phyloP scores from a whole-genome alignment of 768 basidiomycete genomes.

The Cystobasidium tubakii region DNA sequence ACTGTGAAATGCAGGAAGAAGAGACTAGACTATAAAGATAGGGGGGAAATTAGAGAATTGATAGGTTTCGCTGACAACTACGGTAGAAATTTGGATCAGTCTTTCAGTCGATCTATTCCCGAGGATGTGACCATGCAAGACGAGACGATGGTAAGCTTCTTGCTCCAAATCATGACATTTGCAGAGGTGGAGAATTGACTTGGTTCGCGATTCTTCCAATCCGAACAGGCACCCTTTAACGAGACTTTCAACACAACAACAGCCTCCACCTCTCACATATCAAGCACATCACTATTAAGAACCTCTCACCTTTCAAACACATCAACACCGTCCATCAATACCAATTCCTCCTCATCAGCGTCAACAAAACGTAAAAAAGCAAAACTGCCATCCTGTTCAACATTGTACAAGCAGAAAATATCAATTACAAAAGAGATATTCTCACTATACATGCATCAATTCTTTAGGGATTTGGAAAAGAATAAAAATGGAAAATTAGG shows the following conservation, averaged over 20 bases:
- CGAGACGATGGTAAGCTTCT: background rate
- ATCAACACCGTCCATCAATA: background rate
- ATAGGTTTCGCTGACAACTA: background rate
- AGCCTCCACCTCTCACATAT: background rate
- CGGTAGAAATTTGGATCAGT: background rate
- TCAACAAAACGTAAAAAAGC: background rate
- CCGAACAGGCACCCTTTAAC: background rate
- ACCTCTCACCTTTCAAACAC: background rate
- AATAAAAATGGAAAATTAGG: background rate
- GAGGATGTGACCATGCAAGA: background rate
- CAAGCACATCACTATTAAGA: background rate
- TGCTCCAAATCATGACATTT: no score
- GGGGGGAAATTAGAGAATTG: constrained; percentile 18
- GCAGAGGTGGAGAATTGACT: no score
- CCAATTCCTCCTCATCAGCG: background rate
- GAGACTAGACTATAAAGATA: constrained; percentile 1
- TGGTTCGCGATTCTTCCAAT: background rate
- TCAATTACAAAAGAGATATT: constrained; percentile 11
- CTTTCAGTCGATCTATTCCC: background rate
- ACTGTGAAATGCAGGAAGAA: constrained; percentile 7
- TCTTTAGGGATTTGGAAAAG: constrained; percentile 10
- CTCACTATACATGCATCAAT: constrained; percentile 4
- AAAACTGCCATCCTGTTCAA: constrained; percentile 12
- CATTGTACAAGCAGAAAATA: constrained; percentile 14
- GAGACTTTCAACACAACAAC: background rate